Evolutionary conservation across 1,284 basidiomycete species (phyloP).

Genomic region (Rhizoctonia solani): DNA sequence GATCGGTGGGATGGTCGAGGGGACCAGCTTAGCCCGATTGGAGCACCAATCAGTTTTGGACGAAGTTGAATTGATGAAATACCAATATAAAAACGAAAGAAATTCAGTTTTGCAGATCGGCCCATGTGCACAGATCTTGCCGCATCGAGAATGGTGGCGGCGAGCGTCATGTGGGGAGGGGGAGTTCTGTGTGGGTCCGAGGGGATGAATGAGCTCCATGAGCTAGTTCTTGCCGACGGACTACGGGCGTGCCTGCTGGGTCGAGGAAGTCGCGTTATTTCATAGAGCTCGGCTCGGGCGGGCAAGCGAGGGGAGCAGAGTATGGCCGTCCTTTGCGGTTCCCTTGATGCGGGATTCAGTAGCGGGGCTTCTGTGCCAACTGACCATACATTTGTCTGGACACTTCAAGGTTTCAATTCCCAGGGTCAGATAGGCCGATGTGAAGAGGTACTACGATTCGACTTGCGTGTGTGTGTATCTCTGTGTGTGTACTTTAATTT

Average conservation of each 20-base stretch:
- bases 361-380: too few species aligned
- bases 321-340: not conserved
- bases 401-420: too few species aligned
- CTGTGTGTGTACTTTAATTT: too few species aligned
- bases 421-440: too few species aligned
- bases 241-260: not conserved
- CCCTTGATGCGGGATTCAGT: not conserved
- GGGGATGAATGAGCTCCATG: too few species aligned
- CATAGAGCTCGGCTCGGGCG: constrained; percentile 11
- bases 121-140: not conserved
- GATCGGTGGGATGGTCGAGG: too few species aligned
- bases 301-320: too few species aligned
- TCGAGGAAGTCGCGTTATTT: constrained; percentile 7
- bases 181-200: not conserved
- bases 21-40: not conserved
- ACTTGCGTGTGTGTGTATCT: too few species aligned
- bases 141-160: not conserved
- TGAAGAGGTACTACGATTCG: too few species aligned
- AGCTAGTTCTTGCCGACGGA: not conserved
- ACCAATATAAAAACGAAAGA: constrained; percentile 17
- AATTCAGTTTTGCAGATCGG: not conserved
- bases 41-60: not conserved
- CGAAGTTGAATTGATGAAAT: constrained; percentile 29
- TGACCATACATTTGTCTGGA: too few species aligned
- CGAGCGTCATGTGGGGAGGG: not conserved